These are phyloP conservation scores for Chamaenerion angustifolium DNA, from an alignment of 345 rosid genomes.

Conservation along the genomic window DNA sequence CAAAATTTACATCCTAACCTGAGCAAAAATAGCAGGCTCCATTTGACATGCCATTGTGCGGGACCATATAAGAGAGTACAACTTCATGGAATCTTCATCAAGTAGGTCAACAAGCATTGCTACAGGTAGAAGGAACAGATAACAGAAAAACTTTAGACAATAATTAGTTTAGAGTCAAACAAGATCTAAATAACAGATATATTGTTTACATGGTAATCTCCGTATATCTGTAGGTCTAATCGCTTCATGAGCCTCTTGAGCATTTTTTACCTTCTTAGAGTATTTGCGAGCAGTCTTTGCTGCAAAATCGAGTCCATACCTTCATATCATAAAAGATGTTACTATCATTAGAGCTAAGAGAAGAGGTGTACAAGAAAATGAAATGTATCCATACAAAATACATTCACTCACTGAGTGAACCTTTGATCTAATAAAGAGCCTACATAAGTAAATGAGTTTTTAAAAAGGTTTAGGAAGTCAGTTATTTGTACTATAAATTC, in stretches of 20 bases:
- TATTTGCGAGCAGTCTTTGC: constrained; percentile 51
- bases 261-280: constrained; percentile 91
- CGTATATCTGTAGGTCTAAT: constrained; percentile 80
- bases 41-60: constrained; percentile 90
- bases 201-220: constrained; percentile 61
- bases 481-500: too few species aligned
- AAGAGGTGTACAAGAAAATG: constrained; percentile 1
- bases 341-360: background rate
- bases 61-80: constrained; percentile 88
- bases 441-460: constrained; percentile 36
- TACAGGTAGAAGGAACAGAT: constrained; percentile 14
- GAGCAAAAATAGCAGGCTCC: constrained; percentile 62
- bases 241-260: constrained; percentile 99
- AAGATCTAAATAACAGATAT: constrained; percentile 6
- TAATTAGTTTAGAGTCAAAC: background rate
- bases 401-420: background rate
- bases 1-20: constrained; percentile 30
- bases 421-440: constrained; percentile 32
- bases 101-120: constrained; percentile 55
- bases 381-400: background rate
- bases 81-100: constrained; percentile 80
- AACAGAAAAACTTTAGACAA: background rate
- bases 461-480: too few species aligned
- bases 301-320: constrained; percentile 62
- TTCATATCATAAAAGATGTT: constrained; percentile 21